Evolutionary conservation across 148 eudicot genomes (phyloP), one percentile per base, ranked within the genome.

Genomic region (Beta vulgaris): DNA sequence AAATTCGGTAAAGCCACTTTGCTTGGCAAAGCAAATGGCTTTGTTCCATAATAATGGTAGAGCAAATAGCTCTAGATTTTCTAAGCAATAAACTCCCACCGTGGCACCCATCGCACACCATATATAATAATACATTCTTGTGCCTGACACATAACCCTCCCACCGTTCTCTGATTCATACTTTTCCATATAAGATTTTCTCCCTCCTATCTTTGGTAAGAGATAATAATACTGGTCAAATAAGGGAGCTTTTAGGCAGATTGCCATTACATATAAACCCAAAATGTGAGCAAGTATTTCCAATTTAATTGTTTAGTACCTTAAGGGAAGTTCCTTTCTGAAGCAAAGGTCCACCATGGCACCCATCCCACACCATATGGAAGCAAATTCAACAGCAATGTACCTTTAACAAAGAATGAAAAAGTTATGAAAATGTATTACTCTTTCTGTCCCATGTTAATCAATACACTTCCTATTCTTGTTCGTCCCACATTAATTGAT

Each of bases 331-430:
- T 95, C 99, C 85, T 81, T 91, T 80, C 99, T 89, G 86, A 84
- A 95, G 69, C 67, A 88, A 28, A 95, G 82, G 82, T 92, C 90
- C 31, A 95, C 99, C 3, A 86, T 87, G 67, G 86, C 82, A 44
- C 99, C 99, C 97, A 95, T 92, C 68, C 99, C 99, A 46, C 97
- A 89, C 99, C 99, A 95, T 79, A 95, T 95, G 61, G 99, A 92
- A 86, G 97, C 99, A 83, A 95, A 95, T 85, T 95, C 99, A 86
- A 95, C 97, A 87, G 99, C 96, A 76, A 95, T 95, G 77, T 95
- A 95, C 88, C 98, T 95, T 72, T 53, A 78, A 10, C 73, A 66
- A 57, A 80, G 15, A 58, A 69, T 2, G 26, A 64, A 37, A 39
- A 23, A 3, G 36, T 31, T 21, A 66, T 25, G 43, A 64, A 40